phyloP scores from a whole-genome alignment of 2,329 filamentous ascomycete genomes.

The Colletotrichum trifolii region DNA sequence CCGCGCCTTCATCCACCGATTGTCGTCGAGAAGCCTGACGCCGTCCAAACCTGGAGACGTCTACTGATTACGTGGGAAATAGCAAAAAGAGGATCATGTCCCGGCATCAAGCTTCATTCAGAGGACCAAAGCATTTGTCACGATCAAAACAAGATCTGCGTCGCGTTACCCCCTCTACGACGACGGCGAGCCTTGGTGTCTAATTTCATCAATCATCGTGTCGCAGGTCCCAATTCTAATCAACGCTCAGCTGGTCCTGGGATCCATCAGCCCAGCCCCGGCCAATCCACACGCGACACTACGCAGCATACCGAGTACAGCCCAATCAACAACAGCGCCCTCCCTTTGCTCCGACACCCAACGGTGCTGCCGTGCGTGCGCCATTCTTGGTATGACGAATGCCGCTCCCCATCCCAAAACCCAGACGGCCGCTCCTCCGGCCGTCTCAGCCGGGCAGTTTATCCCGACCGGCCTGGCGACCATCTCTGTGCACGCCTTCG shows the following conservation, averaged over 20 bases:
- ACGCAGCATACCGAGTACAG: neutral
- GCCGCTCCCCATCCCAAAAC: conserved; percentile 13
- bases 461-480: conserved; percentile 11
- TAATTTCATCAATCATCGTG: conserved; percentile 5
- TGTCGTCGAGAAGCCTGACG: conserved; percentile 20
- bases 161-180: neutral
- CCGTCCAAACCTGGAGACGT: conserved; percentile 22
- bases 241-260: conserved; percentile 9
- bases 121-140: conserved; percentile 15
- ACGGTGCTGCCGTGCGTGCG: conserved; percentile 23
- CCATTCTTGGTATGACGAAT: conserved; percentile 30
- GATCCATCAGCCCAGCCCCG: conserved; percentile 24
- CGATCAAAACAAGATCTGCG: conserved; percentile 11
- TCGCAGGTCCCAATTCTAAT: conserved; percentile 20
- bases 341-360: conserved; percentile 26
- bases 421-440: neutral
- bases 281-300: conserved; percentile 28
- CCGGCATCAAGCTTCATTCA: conserved; percentile 7
- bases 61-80: no score
- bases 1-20: conserved; percentile 17
- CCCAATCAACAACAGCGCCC: no score
- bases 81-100: no score
- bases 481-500: neutral
- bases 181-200: neutral
- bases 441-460: conserved; percentile 27